A percentile compares a stretch with the other conserved stretches of the same genome.
phyloP scores from a whole-genome alignment of 2,329 filamentous ascomycete species.

The Arthrinium phaeospermum region DNA sequence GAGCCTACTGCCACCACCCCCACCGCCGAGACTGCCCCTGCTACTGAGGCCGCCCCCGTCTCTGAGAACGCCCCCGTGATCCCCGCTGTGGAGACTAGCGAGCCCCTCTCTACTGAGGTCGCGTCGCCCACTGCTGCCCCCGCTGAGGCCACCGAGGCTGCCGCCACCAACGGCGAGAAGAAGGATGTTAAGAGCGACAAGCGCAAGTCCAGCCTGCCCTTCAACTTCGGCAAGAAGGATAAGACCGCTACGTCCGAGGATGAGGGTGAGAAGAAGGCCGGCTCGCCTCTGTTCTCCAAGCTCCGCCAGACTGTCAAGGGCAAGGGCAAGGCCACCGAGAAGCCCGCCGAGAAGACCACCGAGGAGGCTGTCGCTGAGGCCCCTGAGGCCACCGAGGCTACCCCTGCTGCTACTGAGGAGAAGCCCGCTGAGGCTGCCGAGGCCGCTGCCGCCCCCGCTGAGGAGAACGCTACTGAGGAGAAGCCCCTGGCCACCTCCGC shows the following conservation, averaged over 20 bases:
- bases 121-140: constrained; percentile 52
- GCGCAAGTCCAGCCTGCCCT: constrained; percentile 79
- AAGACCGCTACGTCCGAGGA: constrained; percentile 61
- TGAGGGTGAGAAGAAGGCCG: constrained; percentile 64
- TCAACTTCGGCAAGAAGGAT: constrained; percentile 82
- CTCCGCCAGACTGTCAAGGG: constrained; percentile 47
- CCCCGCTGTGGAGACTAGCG: constrained; percentile 62
- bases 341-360: constrained; percentile 24
- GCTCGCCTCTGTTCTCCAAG: constrained; percentile 63
- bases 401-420: constrained; percentile 30
- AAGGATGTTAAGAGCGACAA: constrained; percentile 74
- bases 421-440: constrained; percentile 27
- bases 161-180: constrained; percentile 60
- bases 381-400: constrained; percentile 31
- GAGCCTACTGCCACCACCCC: constrained; percentile 49
- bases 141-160: constrained; percentile 54
- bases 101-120: constrained; percentile 62
- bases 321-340: constrained; percentile 37
- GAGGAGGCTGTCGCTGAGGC: constrained; percentile 28
- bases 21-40: constrained; percentile 49
- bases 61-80: constrained; percentile 63
- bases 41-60: constrained; percentile 39
- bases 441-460: constrained; percentile 25
- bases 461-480: constrained; percentile 30
- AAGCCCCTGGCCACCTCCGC: constrained; percentile 34